These are phyloP conservation scores for Thymus mandschuricus DNA, from an alignment of 257 asterid species.

Conservation along the genomic window DNA sequence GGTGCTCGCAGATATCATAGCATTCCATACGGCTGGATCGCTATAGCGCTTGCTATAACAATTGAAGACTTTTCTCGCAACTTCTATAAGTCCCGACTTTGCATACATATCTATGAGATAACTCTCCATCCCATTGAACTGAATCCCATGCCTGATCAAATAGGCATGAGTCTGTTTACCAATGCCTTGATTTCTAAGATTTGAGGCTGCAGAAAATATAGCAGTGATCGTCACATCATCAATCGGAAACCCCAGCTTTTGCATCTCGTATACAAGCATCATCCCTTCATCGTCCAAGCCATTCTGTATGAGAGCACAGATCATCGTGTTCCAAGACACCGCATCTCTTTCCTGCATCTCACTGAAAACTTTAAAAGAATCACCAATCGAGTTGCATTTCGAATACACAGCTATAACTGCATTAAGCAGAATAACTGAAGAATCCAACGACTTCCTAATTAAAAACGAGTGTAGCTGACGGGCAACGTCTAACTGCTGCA, in stretches of 20 bases:
- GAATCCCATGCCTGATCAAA: slow-evolving; percentile 58
- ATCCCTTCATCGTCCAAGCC: slow-evolving; percentile 65
- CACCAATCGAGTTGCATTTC: slow-evolving; percentile 51
- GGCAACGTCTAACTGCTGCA: slow-evolving; percentile 52
- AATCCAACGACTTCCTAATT: slow-evolving; percentile 50
- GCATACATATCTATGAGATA: slow-evolving; percentile 84
- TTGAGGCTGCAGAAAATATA: slow-evolving; percentile 76
- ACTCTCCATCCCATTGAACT: slow-evolving; percentile 70
- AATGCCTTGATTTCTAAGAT: slow-evolving; percentile 54
- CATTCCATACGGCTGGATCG: slow-evolving; percentile 80
- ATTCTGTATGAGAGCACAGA: slow-evolving; percentile 72
- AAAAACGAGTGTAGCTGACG: slow-evolving; percentile 65
- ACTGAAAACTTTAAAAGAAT: slow-evolving; percentile 59
- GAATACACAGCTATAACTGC: slow-evolving; percentile 66
- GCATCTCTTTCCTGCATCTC: slow-evolving; percentile 67
- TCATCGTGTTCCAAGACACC: slow-evolving; percentile 81
- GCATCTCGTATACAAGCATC: slow-evolving; percentile 81
- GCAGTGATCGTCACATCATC: slow-evolving; percentile 71
- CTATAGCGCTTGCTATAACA: slow-evolving; percentile 36
- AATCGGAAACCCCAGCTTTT: slow-evolving; percentile 49
- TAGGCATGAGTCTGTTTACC: slow-evolving; percentile 80
- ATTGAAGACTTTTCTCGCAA: slow-evolving; percentile 54
- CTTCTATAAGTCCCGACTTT: slow-evolving; percentile 53
- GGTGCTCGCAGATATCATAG: slow-evolving; percentile 72
- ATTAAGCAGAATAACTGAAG: slow-evolving; percentile 52